phyloP scores from a whole-genome alignment of 768 basidiomycete genomes.

The Mrakia blollopis region DNA sequence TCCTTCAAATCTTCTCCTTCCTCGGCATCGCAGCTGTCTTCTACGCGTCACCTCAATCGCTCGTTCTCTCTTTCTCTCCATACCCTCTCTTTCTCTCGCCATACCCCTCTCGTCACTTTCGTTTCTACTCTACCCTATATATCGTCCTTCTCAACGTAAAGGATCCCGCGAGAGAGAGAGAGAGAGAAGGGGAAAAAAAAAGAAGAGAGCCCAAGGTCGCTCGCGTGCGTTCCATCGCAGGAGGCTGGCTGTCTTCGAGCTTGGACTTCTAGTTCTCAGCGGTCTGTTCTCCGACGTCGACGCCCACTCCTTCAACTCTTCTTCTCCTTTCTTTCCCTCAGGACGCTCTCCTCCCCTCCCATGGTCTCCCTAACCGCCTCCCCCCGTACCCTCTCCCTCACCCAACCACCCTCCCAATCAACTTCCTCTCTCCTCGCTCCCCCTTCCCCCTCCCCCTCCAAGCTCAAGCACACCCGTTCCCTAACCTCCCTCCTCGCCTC shows the following conservation, averaged over 20 bases:
- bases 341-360: background rate
- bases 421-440: background rate
- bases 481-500: conserved; percentile 14
- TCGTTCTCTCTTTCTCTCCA: background rate
- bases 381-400: background rate
- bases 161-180: no score
- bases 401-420: background rate
- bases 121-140: background rate
- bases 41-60: background rate
- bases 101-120: background rate
- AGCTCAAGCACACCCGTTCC: conserved; percentile 1
- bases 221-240: background rate
- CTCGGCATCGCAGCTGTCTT: background rate
- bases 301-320: background rate
- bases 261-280: no score
- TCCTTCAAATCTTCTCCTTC: background rate
- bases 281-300: background rate
- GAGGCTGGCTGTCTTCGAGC: no score
- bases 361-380: conserved; percentile 16
- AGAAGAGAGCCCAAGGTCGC: background rate
- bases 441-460: background rate
- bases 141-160: no score
- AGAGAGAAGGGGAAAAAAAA: no score
- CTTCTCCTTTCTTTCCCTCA: background rate
- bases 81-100: background rate